Evolutionary conservation across 2,329 filamentous ascomycete species (phyloP), one percentile per base, ranked within the genome.

Genomic region (Massarina eburnea): DNA sequence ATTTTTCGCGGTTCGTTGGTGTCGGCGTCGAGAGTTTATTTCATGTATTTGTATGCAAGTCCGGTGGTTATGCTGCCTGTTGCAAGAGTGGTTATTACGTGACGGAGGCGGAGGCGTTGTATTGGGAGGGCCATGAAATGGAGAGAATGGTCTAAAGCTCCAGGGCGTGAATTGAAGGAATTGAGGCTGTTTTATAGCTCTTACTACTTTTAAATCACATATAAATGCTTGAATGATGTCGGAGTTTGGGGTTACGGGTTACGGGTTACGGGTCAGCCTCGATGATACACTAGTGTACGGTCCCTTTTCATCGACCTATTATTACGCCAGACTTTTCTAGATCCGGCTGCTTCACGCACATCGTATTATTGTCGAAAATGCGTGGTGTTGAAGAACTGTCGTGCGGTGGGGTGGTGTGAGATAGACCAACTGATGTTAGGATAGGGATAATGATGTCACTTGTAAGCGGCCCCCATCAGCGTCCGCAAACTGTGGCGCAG

Each of bases 1-100:
- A 51, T 46, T 45, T 42, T 46, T n/a, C 22, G 24, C 20, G 50
- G 43, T 2, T 36, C 38, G 39, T 33, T 44, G 9, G 50, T 24
- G 12, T 54, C 53, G 24, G 53, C 50, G 29, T 56, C 39, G 19
- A 48, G 15, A 30, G 40, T 26, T 2, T 41, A 29, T 3, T 24
- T 21, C 14, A 40, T 10, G 27, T 22, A 30, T 39, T 35, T 43
- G 20, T 35, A 21, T 12, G 42, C 14, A 14, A 48, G 21, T 12
- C 40, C 40, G 21, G 30, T 30, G 22, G 34, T 38, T 29, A 44
- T 41, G 24, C 36, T 26, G 22, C 45, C 41, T 10, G 22, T 32
- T 14, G 41, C 29, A 19, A 48, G 10, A 6, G 26, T 39, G 10
- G 45, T 30, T 19, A 41, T 21, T n/a, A 48, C 26, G 3, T 40